Evolutionary conservation across 2,329 filamentous ascomycete species (phyloP).

Genomic region (Fusarium sp.): DNA sequence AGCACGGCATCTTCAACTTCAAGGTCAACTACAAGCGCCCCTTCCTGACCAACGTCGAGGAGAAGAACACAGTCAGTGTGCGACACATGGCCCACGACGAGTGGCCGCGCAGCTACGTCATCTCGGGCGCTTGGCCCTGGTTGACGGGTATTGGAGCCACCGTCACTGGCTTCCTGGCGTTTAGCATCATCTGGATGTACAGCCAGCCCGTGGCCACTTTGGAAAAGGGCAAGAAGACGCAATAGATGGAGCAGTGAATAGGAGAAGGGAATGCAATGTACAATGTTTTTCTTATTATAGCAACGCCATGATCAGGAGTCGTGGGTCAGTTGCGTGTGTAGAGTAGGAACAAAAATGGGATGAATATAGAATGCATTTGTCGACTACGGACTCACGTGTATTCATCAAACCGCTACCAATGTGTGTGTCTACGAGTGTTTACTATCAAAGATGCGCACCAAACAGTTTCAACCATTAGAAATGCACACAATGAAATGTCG

Average conservation of each 20-base stretch:
- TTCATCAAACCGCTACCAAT: not conserved
- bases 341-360: constrained; percentile 38
- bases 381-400: not conserved
- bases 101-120: constrained; percentile 90
- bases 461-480: not conserved
- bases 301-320: constrained; percentile 17
- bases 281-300: constrained; percentile 20
- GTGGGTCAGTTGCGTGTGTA: constrained; percentile 27
- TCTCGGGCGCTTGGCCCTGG: constrained; percentile 94
- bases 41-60: constrained; percentile 88
- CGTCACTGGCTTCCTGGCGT: constrained; percentile 84
- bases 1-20: constrained; percentile 99
- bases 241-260: constrained; percentile 48
- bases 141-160: constrained; percentile 89
- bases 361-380: constrained; percentile 38
- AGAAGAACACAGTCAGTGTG: constrained; percentile 95
- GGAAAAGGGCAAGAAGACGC: constrained; percentile 59
- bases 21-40: constrained; percentile 96
- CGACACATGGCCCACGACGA: constrained; percentile 98
- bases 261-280: constrained; percentile 32
- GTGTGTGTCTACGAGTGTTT: not conserved
- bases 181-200: constrained; percentile 90
- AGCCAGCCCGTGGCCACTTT: constrained; percentile 60
- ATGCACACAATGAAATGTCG: not conserved
- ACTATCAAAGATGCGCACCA: not conserved